Base-by-base conservation (phyloP, 306 rosid species). In the Pterocarpus santalinus region DNA sequence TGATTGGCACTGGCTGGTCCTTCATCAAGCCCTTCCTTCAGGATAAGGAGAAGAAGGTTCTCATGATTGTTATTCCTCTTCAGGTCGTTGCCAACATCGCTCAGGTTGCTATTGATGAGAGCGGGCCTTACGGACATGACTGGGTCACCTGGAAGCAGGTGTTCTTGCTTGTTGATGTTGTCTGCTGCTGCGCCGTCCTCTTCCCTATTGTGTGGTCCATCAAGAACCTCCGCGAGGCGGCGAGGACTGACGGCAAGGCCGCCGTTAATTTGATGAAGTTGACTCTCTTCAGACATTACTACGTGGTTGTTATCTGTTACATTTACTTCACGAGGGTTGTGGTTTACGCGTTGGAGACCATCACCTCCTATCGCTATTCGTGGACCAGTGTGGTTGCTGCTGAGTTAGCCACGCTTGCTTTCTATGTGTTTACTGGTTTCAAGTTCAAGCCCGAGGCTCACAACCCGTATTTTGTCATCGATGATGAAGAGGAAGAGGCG, bases 131-230 rank as follows among this genome's bases (percentile, higher is more conserved):
- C 44, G 97, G 89, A 2, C 89, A 89, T 4, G 98, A 91, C 7
- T 92, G 97, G 98, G 66, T 85, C 22, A 95, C 92, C 5, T 95
- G 98, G 98, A 95, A 87, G 78, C 97, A 95, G 92, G 79, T 95
- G 4, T 92, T 95, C 57, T 71, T 95, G 78, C 97, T 95, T 12
- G 98, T 94, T 4, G 98, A 95, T 69, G 98, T 95, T 4, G 84
- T 95, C 5, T 95, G 98, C 53, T 95, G 98, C 80, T 95, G 98
- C 33, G 98, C 98, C 0, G 97, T 95, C 36, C 75, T 95, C 73
- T 95, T 95, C 80, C 98, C 98, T 2, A 95, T 95, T 55, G 97
- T 95, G 5, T 95, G 98, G 98, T 95, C 98, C 3, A 95, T 95
- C 68, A 95, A 95, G 90, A 95, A 95, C 82, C 89, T 95, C 35